phyloP scores from a whole-genome alignment of 129 eudicot species.

The Saposhnikovia divaricata region DNA sequence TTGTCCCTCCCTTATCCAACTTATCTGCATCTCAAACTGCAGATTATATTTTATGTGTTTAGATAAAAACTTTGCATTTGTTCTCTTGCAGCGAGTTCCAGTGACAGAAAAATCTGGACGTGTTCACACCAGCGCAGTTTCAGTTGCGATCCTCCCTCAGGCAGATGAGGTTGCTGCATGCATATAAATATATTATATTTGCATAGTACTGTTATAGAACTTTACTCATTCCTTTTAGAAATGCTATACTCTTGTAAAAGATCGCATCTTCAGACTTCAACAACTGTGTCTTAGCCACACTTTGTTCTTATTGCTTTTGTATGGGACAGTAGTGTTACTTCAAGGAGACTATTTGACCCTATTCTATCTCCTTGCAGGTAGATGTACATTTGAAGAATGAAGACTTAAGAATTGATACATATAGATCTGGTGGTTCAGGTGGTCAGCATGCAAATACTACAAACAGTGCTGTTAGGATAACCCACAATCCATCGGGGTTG shows the following conservation, averaged over 20 bases:
- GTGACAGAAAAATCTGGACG: constrained; percentile 91
- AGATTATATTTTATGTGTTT: neutral
- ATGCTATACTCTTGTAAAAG: neutral
- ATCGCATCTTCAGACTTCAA: neutral
- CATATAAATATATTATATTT: neutral
- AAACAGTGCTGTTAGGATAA: constrained; percentile 91
- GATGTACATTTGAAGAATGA: constrained; percentile 82
- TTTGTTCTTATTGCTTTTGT: neutral
- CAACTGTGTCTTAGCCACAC: neutral
- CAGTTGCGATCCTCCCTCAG: constrained; percentile 97
- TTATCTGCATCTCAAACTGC: neutral
- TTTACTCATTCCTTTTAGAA: neutral
- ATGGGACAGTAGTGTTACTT: neutral
- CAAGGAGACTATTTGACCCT: constrained; percentile 5
- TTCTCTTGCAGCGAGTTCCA: constrained; percentile 76
- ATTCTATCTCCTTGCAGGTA: constrained; percentile 48
- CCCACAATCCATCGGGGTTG: constrained; percentile 80
- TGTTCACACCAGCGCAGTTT: constrained; percentile 92
- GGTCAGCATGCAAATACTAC: constrained; percentile 98
- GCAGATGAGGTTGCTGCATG: constrained; percentile 67
- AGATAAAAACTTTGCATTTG: neutral
- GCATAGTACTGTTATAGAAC: neutral
- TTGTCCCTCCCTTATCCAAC: neutral
- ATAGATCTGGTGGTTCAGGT: constrained; percentile 96
- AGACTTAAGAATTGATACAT: constrained; percentile 82